These are phyloP conservation scores for Boletus reticuloceps DNA, from an alignment of 768 basidiomycete genomes.

Conservation along the genomic window DNA sequence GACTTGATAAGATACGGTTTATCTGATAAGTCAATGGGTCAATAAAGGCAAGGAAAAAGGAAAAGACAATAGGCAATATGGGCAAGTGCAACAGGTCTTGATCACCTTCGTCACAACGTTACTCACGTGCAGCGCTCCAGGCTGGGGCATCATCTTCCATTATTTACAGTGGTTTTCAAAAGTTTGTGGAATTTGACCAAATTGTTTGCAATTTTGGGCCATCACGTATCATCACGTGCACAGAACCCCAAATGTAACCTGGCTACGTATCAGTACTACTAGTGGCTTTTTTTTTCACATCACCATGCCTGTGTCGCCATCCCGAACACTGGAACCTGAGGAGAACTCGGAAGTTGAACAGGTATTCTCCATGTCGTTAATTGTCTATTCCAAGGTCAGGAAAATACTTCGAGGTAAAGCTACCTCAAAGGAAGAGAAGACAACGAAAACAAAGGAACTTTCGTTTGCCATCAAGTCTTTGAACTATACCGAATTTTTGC, in stretches of 20 bases:
- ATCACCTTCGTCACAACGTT: too few species aligned
- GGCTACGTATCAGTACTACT: background rate
- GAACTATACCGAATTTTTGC: background rate
- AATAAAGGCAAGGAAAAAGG: too few species aligned
- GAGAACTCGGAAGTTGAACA: background rate
- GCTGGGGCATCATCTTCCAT: too few species aligned
- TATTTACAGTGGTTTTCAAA: too few species aligned
- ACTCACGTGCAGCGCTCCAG: too few species aligned
- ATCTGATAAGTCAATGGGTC: too few species aligned
- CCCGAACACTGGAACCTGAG: background rate
- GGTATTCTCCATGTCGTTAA: background rate
- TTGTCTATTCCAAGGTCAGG: conserved; percentile 4
- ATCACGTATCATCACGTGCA: too few species aligned
- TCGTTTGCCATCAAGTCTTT: background rate
- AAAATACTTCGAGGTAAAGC: background rate
- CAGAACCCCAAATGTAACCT: background rate
- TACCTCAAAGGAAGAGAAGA: conserved; percentile 1
- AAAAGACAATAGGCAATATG: too few species aligned
- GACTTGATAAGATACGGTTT: too few species aligned
- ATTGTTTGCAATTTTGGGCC: too few species aligned
- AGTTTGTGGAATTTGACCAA: too few species aligned
- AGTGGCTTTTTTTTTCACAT: background rate
- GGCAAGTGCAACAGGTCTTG: too few species aligned
- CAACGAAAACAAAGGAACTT: background rate
- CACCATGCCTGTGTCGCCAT: background rate